Evolutionary conservation across 306 rosid species (phyloP).

Genomic region (Acacia acuminata): DNA sequence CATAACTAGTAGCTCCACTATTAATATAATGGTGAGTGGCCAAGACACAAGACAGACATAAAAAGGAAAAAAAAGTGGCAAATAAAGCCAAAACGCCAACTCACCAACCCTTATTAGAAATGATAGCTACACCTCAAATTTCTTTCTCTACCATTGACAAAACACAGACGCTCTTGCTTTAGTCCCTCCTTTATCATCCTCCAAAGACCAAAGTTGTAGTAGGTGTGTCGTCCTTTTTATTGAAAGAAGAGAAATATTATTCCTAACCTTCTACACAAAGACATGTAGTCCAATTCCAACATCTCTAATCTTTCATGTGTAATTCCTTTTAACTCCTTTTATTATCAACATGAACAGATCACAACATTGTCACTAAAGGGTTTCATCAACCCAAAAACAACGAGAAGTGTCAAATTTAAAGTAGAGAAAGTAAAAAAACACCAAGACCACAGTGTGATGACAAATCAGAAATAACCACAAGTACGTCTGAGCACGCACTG

Average conservation of each 20-base stretch:
- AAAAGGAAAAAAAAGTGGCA: conserved; percentile 10
- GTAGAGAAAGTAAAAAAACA: not conserved
- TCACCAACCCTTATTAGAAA: conserved; percentile 23
- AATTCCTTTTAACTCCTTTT: not conserved
- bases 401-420: not conserved
- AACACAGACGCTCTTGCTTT: conserved; percentile 43
- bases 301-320: not conserved
- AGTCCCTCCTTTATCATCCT: conserved; percentile 34
- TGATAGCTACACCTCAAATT: conserved; percentile 19
- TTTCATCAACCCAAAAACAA: not conserved
- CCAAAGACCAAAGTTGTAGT: conserved; percentile 34
- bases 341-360: not conserved
- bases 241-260: conserved; percentile 33
- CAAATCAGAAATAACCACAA: not conserved
- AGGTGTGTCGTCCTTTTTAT: conserved; percentile 35
- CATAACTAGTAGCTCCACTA: not conserved
- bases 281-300: not conserved
- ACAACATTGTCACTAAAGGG: not conserved
- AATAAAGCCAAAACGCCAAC: conserved; percentile 36
- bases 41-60: conserved; percentile 13
- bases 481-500: not conserved
- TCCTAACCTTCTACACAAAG: conserved; percentile 7
- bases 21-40: conserved; percentile 6
- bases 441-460: not conserved
- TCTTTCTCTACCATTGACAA: conserved; percentile 24